A percentile compares a stretch with the other conserved stretches of the same genome.
phyloP scores from a whole-genome alignment of 164 flowering plant genomes.

The Magnolia sinica region DNA sequence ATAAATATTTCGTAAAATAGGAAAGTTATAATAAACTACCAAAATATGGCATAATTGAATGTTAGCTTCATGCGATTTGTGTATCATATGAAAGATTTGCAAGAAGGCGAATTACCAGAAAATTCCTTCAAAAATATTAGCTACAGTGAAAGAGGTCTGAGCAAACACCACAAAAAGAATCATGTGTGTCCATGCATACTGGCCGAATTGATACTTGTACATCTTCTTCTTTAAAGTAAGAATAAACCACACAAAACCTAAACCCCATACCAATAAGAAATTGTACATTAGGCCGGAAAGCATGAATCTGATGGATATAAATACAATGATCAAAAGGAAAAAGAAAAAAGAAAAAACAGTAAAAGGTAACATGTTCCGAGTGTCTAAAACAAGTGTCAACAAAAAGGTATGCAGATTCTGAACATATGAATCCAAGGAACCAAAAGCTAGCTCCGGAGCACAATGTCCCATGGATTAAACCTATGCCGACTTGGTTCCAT shows the following conservation, averaged over 20 bases:
- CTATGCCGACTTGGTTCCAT: no score
- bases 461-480: no score
- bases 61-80: not conserved
- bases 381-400: not conserved
- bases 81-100: not conserved
- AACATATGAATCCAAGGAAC: no score
- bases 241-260: conserved; percentile 98
- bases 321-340: not conserved
- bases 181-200: conserved; percentile 99
- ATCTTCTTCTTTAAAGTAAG: conserved; percentile 91
- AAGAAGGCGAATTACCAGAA: conserved; percentile 61
- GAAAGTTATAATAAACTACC: not conserved
- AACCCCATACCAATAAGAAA: conserved; percentile 4
- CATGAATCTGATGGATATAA: not conserved
- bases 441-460: no score
- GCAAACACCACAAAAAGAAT: conserved; percentile 92
- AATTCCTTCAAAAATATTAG: conserved; percentile 94
- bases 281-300: conserved; percentile 8
- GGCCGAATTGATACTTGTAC: conserved; percentile 99
- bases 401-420: not conserved
- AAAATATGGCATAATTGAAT: not conserved
- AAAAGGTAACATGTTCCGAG: not conserved
- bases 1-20: not conserved
- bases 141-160: conserved; percentile 89
- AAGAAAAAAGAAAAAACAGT: not conserved